These are phyloP conservation scores for Malassezia cuniculi DNA, from an alignment of 1,284 basidiomycete species.

Conservation along the genomic window DNA sequence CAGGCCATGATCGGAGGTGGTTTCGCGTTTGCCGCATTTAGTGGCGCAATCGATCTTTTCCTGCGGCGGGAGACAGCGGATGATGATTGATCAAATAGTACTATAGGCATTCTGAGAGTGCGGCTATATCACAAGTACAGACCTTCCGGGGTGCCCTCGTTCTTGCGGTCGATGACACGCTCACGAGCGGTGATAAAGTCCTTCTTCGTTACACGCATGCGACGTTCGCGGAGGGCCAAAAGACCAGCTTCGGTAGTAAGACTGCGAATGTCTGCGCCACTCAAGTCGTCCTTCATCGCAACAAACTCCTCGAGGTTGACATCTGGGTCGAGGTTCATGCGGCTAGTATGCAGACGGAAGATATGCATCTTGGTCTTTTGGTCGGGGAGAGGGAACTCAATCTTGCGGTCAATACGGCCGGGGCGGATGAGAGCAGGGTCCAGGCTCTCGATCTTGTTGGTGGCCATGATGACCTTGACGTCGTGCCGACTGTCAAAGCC, in stretches of 20 bases:
- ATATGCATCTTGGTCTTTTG: slow-evolving; percentile 57
- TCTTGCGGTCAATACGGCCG: slow-evolving; percentile 98
- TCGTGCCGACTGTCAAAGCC: slow-evolving; percentile 98
- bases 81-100: slow-evolving; percentile 14
- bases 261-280: slow-evolving; percentile 95
- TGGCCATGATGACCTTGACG: slow-evolving; percentile 78
- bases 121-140: slow-evolving; percentile 19
- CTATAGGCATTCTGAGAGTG: neutral
- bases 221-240: slow-evolving; percentile 78
- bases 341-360: slow-evolving; percentile 88
- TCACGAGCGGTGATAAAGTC: slow-evolving; percentile 42
- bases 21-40: slow-evolving; percentile 41
- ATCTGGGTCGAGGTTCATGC: slow-evolving; percentile 83
- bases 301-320: slow-evolving; percentile 95
- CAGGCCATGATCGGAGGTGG: slow-evolving; percentile 38
- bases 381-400: slow-evolving; percentile 49
- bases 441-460: slow-evolving; percentile 82
- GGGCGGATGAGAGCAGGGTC: slow-evolving; percentile 95
- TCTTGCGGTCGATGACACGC: slow-evolving; percentile 42
- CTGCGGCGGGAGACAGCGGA: slow-evolving; percentile 28
- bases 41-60: slow-evolving; percentile 41
- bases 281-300: slow-evolving; percentile 88
- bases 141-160: slow-evolving; percentile 39
- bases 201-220: slow-evolving; percentile 87
- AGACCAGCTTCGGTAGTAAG: slow-evolving; percentile 85